A percentile compares a stretch with the other conserved stretches of the same genome.
phyloP scores from a whole-genome alignment of 306 rosid genomes.

The Oemleria cerasiformis region DNA sequence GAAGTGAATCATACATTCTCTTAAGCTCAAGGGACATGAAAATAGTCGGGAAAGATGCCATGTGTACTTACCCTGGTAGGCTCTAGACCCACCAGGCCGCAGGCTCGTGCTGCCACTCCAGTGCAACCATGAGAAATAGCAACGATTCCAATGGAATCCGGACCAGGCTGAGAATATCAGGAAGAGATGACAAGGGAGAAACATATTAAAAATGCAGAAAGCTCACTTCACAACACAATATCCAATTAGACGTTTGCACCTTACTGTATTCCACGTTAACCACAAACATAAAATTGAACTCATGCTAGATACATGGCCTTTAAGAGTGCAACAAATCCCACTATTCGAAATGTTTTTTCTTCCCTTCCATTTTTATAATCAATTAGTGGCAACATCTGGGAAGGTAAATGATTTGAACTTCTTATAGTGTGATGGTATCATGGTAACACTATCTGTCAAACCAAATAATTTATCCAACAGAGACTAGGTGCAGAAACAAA shows the following conservation, averaged over 20 bases:
- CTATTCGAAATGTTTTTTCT: neutral
- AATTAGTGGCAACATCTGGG: neutral
- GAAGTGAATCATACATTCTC: slow-evolving; percentile 11
- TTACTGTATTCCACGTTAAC: neutral
- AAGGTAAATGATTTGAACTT: neutral
- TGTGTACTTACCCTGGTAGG: slow-evolving; percentile 86
- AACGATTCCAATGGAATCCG: slow-evolving; percentile 99
- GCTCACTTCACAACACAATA: neutral
- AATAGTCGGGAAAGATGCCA: neutral
- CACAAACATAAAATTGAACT: neutral
- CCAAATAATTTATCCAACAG: neutral
- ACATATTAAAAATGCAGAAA: neutral
- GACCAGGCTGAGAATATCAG: slow-evolving; percentile 84
- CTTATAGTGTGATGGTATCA: too few relatives aligned
- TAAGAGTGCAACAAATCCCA: neutral
- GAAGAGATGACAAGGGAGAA: slow-evolving; percentile 11
- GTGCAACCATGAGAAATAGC: slow-evolving; percentile 99
- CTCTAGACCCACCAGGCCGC: slow-evolving; percentile 99
- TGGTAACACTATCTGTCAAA: too few relatives aligned
- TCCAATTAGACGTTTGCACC: neutral
- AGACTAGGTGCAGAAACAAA: neutral
- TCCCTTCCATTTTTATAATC: neutral
- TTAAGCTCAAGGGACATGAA: slow-evolving; percentile 17
- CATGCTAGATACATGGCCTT: neutral
- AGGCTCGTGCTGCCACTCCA: slow-evolving; percentile 99